Percentiles rank a stretch among this genome's conserved stretches.
These are phyloP conservation scores for Hypoxylon sp. DNA, from an alignment of 2,329 filamentous ascomycete genomes.

Conservation along the genomic window DNA sequence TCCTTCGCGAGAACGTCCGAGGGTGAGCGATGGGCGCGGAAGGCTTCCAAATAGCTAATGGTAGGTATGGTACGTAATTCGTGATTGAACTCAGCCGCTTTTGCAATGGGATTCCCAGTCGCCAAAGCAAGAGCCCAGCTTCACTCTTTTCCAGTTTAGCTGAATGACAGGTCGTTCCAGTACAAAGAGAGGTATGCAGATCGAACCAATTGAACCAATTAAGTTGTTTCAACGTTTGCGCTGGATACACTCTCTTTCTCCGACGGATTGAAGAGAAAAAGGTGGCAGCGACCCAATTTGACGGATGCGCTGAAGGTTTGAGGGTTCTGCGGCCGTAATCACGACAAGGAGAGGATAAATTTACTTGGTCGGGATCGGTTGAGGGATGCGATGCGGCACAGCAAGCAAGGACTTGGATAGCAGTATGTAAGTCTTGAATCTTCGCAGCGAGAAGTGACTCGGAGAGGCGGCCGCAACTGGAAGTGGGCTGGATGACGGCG, in stretches of 20 bases:
- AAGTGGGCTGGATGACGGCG: slow-evolving; percentile 43
- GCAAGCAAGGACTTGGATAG: slow-evolving; percentile 23
- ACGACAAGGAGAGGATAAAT: slow-evolving; percentile 10
- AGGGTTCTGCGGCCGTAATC: slow-evolving; percentile 22
- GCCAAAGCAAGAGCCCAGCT: slow-evolving; percentile 31
- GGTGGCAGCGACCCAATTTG: slow-evolving; percentile 15
- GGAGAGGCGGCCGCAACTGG: slow-evolving; percentile 8
- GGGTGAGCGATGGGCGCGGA: slow-evolving; percentile 2
- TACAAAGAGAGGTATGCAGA: slow-evolving; percentile 37
- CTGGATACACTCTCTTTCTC: slow-evolving; percentile 35
- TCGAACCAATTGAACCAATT: slow-evolving; percentile 38
- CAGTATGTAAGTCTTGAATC: slow-evolving; percentile 27
- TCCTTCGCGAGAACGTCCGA: slow-evolving; percentile 27
- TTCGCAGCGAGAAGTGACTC: slow-evolving; percentile 32
- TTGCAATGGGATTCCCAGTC: slow-evolving; percentile 5
- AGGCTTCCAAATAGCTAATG: slow-evolving; percentile 19
- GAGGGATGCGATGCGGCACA: slow-evolving; percentile 31
- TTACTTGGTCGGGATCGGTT: slow-evolving; percentile 27
- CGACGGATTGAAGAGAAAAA: slow-evolving; percentile 30
- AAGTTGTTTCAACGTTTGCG: slow-evolving; percentile 31
- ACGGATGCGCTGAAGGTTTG: slow-evolving; percentile 32
- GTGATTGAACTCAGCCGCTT: slow-evolving; percentile 12
- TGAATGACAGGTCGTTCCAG: slow-evolving; percentile 27
- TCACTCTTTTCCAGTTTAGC: slow-evolving; percentile 32
- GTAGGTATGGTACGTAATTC: slow-evolving; percentile 15